A percentile compares a stretch with the other conserved stretches of the same genome.
phyloP scores from a whole-genome alignment of 331 rosid species.

The Telfairia occidentalis region DNA sequence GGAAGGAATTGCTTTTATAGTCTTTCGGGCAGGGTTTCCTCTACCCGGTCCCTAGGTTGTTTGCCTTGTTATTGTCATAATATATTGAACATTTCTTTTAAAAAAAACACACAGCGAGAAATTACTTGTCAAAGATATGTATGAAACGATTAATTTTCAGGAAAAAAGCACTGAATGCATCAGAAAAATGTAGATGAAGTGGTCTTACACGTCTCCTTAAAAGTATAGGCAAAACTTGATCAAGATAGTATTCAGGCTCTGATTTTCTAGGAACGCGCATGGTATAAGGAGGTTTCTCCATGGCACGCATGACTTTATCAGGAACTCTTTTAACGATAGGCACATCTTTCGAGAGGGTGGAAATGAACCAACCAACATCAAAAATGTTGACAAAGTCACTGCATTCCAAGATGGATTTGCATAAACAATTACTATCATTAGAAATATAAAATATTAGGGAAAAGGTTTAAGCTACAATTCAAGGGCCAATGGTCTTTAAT shows the following conservation, averaged over 20 bases:
- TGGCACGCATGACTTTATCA: slow-evolving; percentile 69
- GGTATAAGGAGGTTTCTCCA: slow-evolving; percentile 97
- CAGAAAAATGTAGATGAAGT: neutral
- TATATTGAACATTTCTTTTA: too few species aligned
- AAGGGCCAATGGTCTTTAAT: neutral
- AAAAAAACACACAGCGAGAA: too few species aligned
- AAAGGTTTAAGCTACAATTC: neutral
- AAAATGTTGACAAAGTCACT: slow-evolving; percentile 80
- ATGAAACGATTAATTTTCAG: neutral
- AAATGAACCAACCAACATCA: slow-evolving; percentile 80
- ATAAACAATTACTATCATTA: neutral
- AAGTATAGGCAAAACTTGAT: slow-evolving; percentile 94
- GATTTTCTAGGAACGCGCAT: slow-evolving; percentile 99
- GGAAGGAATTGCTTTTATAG: too few species aligned
- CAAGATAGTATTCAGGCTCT: slow-evolving; percentile 85
- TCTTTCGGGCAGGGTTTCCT: too few species aligned
- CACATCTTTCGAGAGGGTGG: slow-evolving; percentile 80
- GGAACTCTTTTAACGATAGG: slow-evolving; percentile 82
- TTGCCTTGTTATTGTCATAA: too few species aligned
- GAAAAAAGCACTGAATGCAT: slow-evolving; percentile 3
- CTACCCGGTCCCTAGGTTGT: too few species aligned
- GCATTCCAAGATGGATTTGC: slow-evolving; percentile 22
- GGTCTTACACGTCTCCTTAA: slow-evolving; percentile 63
- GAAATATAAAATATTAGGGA: neutral
- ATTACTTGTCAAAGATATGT: neutral